Base-by-base conservation (phyloP, 208 protist species). In the Leishmania aethiopica region DNA sequence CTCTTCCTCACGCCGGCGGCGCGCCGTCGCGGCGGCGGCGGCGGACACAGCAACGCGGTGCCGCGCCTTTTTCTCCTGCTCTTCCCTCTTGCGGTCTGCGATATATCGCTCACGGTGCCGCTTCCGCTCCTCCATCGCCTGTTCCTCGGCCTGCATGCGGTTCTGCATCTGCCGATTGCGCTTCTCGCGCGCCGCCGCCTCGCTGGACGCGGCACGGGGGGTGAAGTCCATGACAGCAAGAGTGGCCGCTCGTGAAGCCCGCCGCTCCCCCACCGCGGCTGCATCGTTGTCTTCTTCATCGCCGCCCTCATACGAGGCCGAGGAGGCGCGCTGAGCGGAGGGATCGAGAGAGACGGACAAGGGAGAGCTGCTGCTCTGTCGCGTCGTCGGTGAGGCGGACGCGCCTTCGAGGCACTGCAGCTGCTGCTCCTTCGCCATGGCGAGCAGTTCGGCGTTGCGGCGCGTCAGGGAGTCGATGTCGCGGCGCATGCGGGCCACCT, bases 401-500 rank as follows among this genome's bases (percentile, higher is more conserved):
- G 40, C 79, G 6, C 72, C 78, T 74, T 88, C 85, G 32, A 95
- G 88, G 66, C 79, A 75, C 19, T 86, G 60, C 7, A 94, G 78
- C 78, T 97, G 93, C 67, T 93, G 87, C 75, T 98, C 89, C 69
- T 90, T 87, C 47, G 92, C 79, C 90, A 98, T 93, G 28, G 91
- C 86, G 2, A 96, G 84, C 37, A 98, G 81, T 64, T 97, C 92
- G 22, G 85, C 86, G 82, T 98, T 98, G 62, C 96, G 93, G 35
- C 88, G 84, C 19, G 92, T 91, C 22, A 98, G 93, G 37, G 92
- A 94, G n/a, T 95, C 93, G 60, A 96, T 88, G 70, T 97, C 94
- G 51, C 92, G 89, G 51, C 90, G 90, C 82, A 97, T 90, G 51
- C 94, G 93, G 32, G 69, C 84, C 35, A 92, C 87, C 86, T 96